phyloP scores from a whole-genome alignment of 176 grass and related monocot genomes.

The Coix lacrymajobi region DNA sequence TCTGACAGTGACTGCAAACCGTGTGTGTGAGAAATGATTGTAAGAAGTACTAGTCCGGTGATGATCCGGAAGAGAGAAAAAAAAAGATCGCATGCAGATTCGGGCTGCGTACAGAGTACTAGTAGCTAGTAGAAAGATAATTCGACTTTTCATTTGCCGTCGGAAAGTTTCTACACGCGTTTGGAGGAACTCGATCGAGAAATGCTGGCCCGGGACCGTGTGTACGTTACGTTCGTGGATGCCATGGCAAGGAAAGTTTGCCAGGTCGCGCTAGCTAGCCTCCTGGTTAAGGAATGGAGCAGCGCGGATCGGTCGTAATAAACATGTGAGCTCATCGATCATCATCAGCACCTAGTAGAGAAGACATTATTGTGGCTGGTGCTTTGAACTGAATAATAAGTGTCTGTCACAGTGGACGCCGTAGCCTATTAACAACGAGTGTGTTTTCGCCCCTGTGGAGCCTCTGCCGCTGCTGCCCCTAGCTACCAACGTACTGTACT shows the following conservation, averaged over 20 bases:
- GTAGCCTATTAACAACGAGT: too few species aligned
- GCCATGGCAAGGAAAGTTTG: background rate
- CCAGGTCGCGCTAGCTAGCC: background rate
- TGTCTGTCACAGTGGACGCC: too few species aligned
- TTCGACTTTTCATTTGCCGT: too few species aligned
- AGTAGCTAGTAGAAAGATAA: too few species aligned
- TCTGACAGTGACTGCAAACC: background rate
- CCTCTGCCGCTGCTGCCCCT: too few species aligned
- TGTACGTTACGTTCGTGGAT: background rate
- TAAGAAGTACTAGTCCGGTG: too few species aligned
- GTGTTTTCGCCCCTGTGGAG: too few species aligned
- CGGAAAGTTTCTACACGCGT: background rate
- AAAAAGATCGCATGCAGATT: background rate
- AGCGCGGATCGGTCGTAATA: background rate
- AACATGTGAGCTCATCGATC: background rate
- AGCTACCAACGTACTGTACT: too few species aligned
- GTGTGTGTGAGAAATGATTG: background rate
- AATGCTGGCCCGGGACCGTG: background rate
- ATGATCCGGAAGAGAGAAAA: background rate
- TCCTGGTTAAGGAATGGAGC: background rate
- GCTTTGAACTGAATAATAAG: background rate
- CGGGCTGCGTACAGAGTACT: background rate
- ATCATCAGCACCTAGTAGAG: background rate
- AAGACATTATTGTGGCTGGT: background rate
- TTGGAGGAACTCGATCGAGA: background rate